These are phyloP conservation scores for Phytophthora chlamydospora DNA, from an alignment of 352 stramenopile genomes.

Conservation along the genomic window DNA sequence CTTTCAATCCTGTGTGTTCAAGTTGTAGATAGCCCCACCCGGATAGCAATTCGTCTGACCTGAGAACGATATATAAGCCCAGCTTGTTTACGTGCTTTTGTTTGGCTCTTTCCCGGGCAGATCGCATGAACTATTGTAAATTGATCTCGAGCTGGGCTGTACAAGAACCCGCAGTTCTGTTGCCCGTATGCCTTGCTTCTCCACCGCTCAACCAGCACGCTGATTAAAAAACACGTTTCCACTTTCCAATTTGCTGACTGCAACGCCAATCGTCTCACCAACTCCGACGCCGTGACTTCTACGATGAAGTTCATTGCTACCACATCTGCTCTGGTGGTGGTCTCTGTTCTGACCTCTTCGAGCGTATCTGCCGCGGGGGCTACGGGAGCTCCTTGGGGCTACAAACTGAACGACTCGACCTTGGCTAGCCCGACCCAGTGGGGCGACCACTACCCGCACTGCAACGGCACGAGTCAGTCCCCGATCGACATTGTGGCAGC, in stretches of 20 bases:
- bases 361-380: constrained; percentile 10
- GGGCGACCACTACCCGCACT: constrained; percentile 15
- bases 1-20: no score
- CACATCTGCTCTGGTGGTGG: constrained; percentile 6
- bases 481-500: constrained; percentile 36
- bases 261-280: no score
- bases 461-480: constrained; percentile 26
- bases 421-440: constrained; percentile 9
- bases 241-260: constrained; percentile 19
- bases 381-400: constrained; percentile 19
- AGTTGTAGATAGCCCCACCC: no score
- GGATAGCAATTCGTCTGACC: no score
- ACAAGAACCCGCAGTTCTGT: background rate
- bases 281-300: background rate
- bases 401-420: constrained; percentile 6
- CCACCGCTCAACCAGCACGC: background rate
- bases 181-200: constrained; percentile 1
- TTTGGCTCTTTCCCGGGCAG: no score
- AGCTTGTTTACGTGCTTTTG: no score
- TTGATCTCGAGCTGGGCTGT: no score
- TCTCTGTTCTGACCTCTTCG: constrained; percentile 8
- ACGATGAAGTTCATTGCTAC: constrained; percentile 25
- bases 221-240: constrained; percentile 12
- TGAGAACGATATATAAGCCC: no score
- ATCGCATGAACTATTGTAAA: no score